Evolutionary conservation across 225 moss, liverwort and hornwort genomes (phyloP).

Genomic region (Pseudisothecium myosuroides): DNA sequence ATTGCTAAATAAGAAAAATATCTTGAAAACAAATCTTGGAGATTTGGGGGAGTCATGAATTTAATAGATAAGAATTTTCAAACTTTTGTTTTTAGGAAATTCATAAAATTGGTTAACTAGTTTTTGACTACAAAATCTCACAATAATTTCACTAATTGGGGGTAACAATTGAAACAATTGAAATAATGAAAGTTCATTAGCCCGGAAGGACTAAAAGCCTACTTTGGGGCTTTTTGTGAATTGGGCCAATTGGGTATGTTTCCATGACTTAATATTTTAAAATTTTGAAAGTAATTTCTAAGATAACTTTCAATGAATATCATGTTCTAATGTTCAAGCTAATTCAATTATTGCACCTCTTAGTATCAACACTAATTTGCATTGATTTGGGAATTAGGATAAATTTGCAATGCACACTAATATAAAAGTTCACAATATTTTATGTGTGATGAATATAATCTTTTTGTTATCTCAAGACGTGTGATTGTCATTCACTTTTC

Average conservation of each 20-base stretch:
- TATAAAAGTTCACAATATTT: background rate
- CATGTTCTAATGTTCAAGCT: no score
- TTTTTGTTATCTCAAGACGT: background rate
- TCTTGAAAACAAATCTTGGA: background rate
- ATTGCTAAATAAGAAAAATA: background rate
- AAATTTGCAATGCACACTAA: background rate
- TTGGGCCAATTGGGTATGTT: background rate
- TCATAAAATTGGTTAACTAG: no score
- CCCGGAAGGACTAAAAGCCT: accelerated
- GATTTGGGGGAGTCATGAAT: background rate
- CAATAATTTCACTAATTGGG: background rate
- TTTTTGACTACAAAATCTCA: background rate
- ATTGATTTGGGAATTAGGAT: background rate
- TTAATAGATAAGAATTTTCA: background rate
- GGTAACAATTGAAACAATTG: no score
- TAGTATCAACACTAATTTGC: background rate
- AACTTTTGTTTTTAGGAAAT: background rate
- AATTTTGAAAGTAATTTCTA: background rate
- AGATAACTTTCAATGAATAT: background rate
- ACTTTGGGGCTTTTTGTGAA: background rate
- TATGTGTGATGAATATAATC: background rate
- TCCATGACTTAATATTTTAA: accelerated
- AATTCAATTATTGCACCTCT: background rate
- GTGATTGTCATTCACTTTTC: background rate
- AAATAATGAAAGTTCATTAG: background rate